Evolutionary conservation across 495 filamentous ascomycete species (phyloP), one percentile per base, ranked within the genome.

Genomic region (Sphaerosporella brunnea): DNA sequence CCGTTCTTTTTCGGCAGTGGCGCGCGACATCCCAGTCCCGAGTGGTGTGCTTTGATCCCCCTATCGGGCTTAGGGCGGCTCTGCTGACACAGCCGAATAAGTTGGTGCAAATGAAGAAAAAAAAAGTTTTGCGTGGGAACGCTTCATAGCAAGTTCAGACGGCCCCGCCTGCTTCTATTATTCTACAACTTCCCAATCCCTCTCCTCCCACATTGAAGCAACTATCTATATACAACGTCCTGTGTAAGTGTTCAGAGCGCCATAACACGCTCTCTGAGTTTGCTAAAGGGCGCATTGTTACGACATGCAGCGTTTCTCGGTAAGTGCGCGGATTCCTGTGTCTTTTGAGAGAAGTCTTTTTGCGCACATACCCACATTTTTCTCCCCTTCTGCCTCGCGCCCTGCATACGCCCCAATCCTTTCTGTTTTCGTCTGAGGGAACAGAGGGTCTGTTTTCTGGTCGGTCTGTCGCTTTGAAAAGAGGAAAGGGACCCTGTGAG

Each of bases 301-400:
- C 56, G 56, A 59, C 34, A 59, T 59, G 56, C 59, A 56, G 55
- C 56, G 56, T 42, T 53, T 59, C 45, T 54, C 56, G 56, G 56
- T 59, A 55, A 46, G 56, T 59, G 45, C 40, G 19, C 35, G 5
- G 18, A 23, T 21, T 25, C 21, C 24, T 25, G 2, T 32, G 21
- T 48, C 24, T 25, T 30, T 28, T n/a, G n/a, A n/a, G n/a, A n/a
- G n/a, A n/a, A n/a, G n/a, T 43, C 28, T 49, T 23, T 44, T 41
- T 19, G 24, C 23, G 11, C 21, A 35, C 11, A 23, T 49, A 34
- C 37, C 43, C 30, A 40, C 20, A 19, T 32, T 46, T 38, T 45
- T 44, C 34, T 25, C 36, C 18, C 36, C 15, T 21, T 37, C 35
- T 43, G 20, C 44, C 47, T 36, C 51, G 37, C 46, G 46, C 53